Percentiles rank a stretch among this genome's conserved stretches.
phyloP scores from a whole-genome alignment of 257 asterid genomes.

The Nyctanthes arbortristis region DNA sequence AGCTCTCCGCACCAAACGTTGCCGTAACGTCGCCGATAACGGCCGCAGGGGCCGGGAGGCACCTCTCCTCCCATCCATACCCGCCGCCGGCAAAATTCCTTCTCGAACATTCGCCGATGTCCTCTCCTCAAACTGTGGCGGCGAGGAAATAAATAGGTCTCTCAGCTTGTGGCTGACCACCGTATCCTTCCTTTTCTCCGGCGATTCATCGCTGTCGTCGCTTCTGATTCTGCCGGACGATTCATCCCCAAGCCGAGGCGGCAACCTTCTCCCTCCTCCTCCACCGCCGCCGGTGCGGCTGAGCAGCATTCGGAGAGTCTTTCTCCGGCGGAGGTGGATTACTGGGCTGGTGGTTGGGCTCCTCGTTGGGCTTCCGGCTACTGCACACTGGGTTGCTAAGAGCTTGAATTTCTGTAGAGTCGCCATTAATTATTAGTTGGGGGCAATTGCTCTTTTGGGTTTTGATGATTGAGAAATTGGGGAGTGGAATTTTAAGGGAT shows the following conservation, averaged over 20 bases:
- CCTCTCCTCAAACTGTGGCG: slow-evolving; percentile 61
- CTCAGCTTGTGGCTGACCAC: slow-evolving; percentile 42
- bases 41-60: slow-evolving; percentile 59
- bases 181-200: slow-evolving; percentile 28
- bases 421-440: too few species aligned
- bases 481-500: background rate
- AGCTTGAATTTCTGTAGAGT: slow-evolving; percentile 83
- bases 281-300: slow-evolving; percentile 41
- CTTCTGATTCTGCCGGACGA: slow-evolving; percentile 30
- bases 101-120: slow-evolving; percentile 39
- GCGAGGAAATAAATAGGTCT: slow-evolving; percentile 70
- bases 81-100: slow-evolving; percentile 28
- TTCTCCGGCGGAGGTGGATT: slow-evolving; percentile 82
- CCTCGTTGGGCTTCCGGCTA: slow-evolving; percentile 72
- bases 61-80: slow-evolving; percentile 35
- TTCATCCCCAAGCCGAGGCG: slow-evolving; percentile 17
- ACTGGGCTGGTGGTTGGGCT: slow-evolving; percentile 86
- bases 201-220: slow-evolving; percentile 11
- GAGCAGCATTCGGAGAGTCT: slow-evolving; percentile 84
- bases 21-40: slow-evolving; percentile 79
- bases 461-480: background rate
- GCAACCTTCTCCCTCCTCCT: background rate
- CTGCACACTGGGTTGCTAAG: slow-evolving; percentile 79
- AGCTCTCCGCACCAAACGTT: slow-evolving; percentile 75
- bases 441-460: slow-evolving; percentile 2